These are phyloP conservation scores for Beta macrorhiza DNA, from an alignment of 179 eudicot genomes.

Conservation along the genomic window DNA sequence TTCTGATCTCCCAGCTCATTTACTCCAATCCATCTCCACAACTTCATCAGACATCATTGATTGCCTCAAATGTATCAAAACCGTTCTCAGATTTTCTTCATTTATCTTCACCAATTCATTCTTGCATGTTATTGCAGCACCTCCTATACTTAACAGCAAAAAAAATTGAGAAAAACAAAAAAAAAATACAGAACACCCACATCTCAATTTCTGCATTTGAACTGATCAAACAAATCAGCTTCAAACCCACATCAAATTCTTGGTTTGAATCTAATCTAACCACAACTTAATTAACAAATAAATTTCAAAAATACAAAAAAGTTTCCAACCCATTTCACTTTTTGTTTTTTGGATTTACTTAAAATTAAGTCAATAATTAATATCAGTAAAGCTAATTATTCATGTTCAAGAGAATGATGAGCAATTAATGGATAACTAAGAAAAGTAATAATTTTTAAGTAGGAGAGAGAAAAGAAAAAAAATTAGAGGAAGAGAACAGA, in stretches of 20 bases:
- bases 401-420: no score
- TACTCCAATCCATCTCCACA: constrained; percentile 95
- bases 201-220: neutral
- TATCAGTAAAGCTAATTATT: neutral
- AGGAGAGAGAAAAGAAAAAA: neutral
- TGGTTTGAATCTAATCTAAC: neutral
- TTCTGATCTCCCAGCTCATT: constrained; percentile 49
- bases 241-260: constrained; percentile 14
- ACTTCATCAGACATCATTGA: constrained; percentile 56
- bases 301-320: no score
- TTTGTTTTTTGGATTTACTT: neutral
- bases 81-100: constrained; percentile 56
- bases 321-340: neutral
- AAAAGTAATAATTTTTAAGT: no score
- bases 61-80: constrained; percentile 61
- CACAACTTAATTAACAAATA: neutral
- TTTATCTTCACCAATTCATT: constrained; percentile 81
- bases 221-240: no score
- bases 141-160: constrained; percentile 49
- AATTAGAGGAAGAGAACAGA: constrained; percentile 12
- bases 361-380: neutral
- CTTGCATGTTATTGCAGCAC: constrained; percentile 89
- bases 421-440: neutral
- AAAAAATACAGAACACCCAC: neutral
- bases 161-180: neutral